Evolutionary conservation across 2,329 filamentous ascomycete species (phyloP).

Genomic region (Teratosphaeria pseudoeucalypti): DNA sequence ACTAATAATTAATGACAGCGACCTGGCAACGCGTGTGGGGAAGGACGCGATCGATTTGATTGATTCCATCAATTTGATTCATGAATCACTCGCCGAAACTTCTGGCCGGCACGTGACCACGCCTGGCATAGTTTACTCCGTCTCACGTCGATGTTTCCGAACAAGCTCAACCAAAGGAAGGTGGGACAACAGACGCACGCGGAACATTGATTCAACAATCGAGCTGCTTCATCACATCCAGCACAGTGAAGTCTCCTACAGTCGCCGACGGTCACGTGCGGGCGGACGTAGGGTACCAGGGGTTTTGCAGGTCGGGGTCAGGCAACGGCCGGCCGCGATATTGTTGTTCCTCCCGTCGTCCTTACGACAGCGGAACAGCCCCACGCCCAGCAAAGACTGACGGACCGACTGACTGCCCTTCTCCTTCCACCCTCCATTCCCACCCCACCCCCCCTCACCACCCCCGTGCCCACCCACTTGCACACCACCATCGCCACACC

Average conservation of each 20-base stretch:
- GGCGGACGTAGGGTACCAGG: not conserved
- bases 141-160: not conserved
- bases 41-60: not conserved
- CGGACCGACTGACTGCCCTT: not conserved
- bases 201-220: not conserved
- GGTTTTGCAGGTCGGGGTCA: not conserved
- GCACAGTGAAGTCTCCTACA: too few relatives aligned
- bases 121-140: too few relatives aligned
- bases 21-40: not conserved
- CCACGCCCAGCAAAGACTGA: not conserved
- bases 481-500: conserved; percentile 24
- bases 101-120: not conserved
- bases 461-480: too few relatives aligned
- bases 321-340: not conserved
- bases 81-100: not conserved
- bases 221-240: not conserved
- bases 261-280: too few relatives aligned
- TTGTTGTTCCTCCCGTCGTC: not conserved
- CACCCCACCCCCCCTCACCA: not conserved
- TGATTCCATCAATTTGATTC: not conserved
- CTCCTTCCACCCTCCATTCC: not conserved
- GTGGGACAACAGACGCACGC: not conserved
- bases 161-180: not conserved
- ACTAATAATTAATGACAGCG: too few relatives aligned
- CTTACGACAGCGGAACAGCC: not conserved